Evolutionary conservation across 2,329 filamentous ascomycete genomes (phyloP).

Genomic region (Curvularia verruculosa): DNA sequence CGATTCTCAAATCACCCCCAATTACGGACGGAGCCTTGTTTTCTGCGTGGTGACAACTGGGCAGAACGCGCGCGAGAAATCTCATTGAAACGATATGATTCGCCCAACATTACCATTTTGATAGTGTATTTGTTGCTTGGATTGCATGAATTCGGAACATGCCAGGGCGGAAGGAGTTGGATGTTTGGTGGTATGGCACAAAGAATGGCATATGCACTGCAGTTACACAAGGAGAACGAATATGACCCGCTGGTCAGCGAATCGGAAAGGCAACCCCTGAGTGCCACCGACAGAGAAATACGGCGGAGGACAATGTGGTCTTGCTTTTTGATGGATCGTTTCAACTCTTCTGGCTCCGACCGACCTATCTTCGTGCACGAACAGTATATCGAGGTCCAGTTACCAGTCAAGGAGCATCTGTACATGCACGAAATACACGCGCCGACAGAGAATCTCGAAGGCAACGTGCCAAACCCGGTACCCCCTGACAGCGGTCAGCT

Average conservation of each 20-base stretch:
- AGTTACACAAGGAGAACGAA: slow-evolving; percentile 89
- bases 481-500: slow-evolving; percentile 68
- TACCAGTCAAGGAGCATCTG: slow-evolving; percentile 87
- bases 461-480: slow-evolving; percentile 68
- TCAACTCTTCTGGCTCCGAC: slow-evolving; percentile 94
- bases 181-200: slow-evolving; percentile 93
- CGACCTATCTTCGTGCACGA: slow-evolving; percentile 90
- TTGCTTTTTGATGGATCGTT: slow-evolving; percentile 95
- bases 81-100: slow-evolving; percentile 84
- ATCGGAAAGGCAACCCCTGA: slow-evolving; percentile 68
- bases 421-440: slow-evolving; percentile 92
- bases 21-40: slow-evolving; percentile 76
- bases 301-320: slow-evolving; percentile 96
- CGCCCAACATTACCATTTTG: slow-evolving; percentile 93
- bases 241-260: slow-evolving; percentile 74
- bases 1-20: slow-evolving; percentile 90
- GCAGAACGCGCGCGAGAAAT: slow-evolving; percentile 86
- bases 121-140: slow-evolving; percentile 88
- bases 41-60: slow-evolving; percentile 90
- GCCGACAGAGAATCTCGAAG: slow-evolving; percentile 81
- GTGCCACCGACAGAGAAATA: slow-evolving; percentile 92
- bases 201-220: slow-evolving; percentile 94
- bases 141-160: slow-evolving; percentile 95
- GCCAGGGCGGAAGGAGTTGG: slow-evolving; percentile 95
- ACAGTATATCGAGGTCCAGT: slow-evolving; percentile 83